Conservation (phyloP, 768 basidiomycete genomes). For the Sporobolomyces phaffii region DNA sequence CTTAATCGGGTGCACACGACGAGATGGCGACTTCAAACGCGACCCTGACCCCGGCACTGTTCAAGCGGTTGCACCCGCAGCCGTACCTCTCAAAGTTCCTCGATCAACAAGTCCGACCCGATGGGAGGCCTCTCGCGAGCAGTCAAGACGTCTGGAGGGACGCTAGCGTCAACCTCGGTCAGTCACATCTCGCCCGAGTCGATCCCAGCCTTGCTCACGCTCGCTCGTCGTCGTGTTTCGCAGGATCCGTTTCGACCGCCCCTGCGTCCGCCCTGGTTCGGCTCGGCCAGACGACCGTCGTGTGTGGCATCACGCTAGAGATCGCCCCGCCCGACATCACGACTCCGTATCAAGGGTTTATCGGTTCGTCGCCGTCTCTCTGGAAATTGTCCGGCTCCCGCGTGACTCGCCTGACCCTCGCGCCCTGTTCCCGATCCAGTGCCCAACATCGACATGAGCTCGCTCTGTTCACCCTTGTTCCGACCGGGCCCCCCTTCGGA, state of each 20-base stretch:
- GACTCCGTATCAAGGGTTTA: conserved; percentile 65
- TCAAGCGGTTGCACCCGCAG: conserved; percentile 82
- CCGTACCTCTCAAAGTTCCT: conserved; percentile 83
- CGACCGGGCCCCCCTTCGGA: conserved; percentile 92
- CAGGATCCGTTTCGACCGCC: conserved; percentile 90
- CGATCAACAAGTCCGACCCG: conserved; percentile 68
- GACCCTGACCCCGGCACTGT: conserved; percentile 31
- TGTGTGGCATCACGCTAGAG: conserved; percentile 94
- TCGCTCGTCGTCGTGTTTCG: too few relatives aligned
- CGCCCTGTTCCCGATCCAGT: conserved; percentile 52
- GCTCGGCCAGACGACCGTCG: conserved; percentile 85
- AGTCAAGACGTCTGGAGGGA: conserved; percentile 56
- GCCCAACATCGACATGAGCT: conserved; percentile 88
- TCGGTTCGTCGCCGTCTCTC: conserved; percentile 48
- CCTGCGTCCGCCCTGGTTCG: conserved; percentile 86
- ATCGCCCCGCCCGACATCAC: conserved; percentile 84
- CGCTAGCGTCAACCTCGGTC: conserved; percentile 72
- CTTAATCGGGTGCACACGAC: too few relatives aligned
- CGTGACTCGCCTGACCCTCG: neutral
- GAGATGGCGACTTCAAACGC: neutral
- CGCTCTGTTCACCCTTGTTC: conserved; percentile 86
- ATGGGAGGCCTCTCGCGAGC: conserved; percentile 60
- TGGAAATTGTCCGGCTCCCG: neutral
- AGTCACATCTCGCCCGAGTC: conserved; percentile 42
- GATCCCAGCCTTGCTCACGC: neutral